Evolutionary conservation across 345 rosid genomes (phyloP), one percentile per base, ranked within the genome.

Genomic region (Gossypium herbaceum): DNA sequence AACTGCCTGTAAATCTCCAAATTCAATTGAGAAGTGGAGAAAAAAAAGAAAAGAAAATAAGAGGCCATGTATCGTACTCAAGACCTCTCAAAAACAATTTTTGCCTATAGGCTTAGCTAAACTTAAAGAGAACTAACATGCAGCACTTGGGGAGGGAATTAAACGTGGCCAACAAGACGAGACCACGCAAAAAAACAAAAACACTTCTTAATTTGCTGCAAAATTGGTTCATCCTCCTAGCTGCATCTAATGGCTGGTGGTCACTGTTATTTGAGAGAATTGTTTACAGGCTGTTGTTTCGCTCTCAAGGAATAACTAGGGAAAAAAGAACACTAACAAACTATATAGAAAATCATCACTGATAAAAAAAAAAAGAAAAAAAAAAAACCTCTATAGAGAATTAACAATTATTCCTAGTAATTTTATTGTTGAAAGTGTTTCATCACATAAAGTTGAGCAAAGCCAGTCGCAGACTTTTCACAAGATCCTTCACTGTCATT

Each of bases 401-500:
- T 62, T 45, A 45, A 45, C 12, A 45, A 45, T 56, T 44, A 67
- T 67, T 75, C 73, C 45, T 17, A 66, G 43, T 41, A 16, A 22
- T 43, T 45, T 41, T 67, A 55, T 65, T 65, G 29, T 65, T 65
- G 3, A 55, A 56, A 19, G 34, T 24, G 25, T 17, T 72, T 34
- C 66, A n/a, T 73, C 76, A 85, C 58, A 75, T 83, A 81, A 80
- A 74, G 75, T 78, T 75, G 44, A 81, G 68, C 59, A 87, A 71
- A 65, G 87, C 83, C 29, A 69, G 79, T 77, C 89, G 82, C 24
- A 92, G 77, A 68, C 77, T 82, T 58, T 72, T 84, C 71, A 86
- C 85, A 71, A 92, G 82, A 81, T 92, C 94, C 76, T 86, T 77
- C 60, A 79, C 68, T 71, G 76, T 81, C 83, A 77, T 71, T 39